Evolutionary conservation across 768 basidiomycete species (phyloP).

Genomic region (Suillus spraguei): DNA sequence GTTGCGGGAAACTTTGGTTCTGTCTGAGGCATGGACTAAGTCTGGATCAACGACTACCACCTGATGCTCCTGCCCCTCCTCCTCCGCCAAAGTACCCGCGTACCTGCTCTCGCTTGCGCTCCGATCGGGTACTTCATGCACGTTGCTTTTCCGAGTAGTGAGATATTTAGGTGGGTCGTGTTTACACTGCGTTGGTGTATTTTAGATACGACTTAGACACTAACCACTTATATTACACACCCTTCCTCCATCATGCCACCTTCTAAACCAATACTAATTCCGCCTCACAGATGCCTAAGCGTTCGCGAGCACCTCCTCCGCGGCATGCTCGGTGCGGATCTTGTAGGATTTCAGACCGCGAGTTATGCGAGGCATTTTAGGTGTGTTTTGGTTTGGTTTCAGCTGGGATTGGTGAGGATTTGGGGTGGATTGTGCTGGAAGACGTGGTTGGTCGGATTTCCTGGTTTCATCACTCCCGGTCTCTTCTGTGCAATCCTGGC

Average conservation of each 20-base stretch:
- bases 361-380: slow-evolving; percentile 80
- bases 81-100: slow-evolving; percentile 56
- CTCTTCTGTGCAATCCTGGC: not conserved
- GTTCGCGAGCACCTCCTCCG: slow-evolving; percentile 76
- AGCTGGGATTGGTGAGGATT: not conserved
- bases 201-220: not conserved
- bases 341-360: slow-evolving; percentile 91
- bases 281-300: slow-evolving; percentile 64
- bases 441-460: too few species aligned
- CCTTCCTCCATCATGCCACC: not conserved
- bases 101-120: slow-evolving; percentile 42
- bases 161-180: slow-evolving; percentile 63
- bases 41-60: slow-evolving; percentile 96
- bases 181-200: not conserved
- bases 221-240: not conserved
- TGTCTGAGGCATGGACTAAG: slow-evolving; percentile 19
- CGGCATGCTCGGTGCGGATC: slow-evolving; percentile 91
- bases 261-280: not conserved
- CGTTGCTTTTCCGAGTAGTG: slow-evolving; percentile 93
- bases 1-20: not conserved
- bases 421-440: not conserved
- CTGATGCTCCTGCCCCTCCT: slow-evolving; percentile 90
- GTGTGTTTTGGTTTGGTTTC: not conserved
- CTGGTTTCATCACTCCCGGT: not conserved
- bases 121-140: slow-evolving; percentile 90